These are phyloP conservation scores for Coelastrella sp. DNA, from an alignment of 139 green algal species.

Conservation along the genomic window DNA sequence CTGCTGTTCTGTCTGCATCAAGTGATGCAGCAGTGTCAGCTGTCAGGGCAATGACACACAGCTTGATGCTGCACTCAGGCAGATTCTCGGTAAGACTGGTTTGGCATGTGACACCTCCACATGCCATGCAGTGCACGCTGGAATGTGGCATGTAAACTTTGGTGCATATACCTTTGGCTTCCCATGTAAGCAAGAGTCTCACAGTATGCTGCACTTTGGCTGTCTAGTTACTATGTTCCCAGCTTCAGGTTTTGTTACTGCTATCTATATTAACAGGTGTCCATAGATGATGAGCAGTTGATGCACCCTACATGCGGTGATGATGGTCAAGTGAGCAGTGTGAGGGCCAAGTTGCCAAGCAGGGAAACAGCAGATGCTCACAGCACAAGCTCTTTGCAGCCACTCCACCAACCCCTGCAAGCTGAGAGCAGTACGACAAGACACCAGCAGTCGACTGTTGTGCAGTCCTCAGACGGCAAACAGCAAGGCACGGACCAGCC, in stretches of 20 bases:
- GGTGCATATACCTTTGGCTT: too few relatives aligned
- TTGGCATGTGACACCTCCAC: too few relatives aligned
- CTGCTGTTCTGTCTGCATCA: neutral
- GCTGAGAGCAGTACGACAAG: neutral
- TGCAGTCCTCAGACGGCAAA: conserved; percentile 21
- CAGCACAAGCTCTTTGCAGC: neutral
- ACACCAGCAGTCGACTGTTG: neutral
- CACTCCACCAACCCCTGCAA: neutral
- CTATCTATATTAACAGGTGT: neutral
- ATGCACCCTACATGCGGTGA: conserved; percentile 11
- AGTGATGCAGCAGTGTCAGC: conserved; percentile 20
- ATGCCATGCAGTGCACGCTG: too few relatives aligned
- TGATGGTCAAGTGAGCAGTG: neutral
- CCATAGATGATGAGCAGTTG: conserved; percentile 5
- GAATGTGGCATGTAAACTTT: too few relatives aligned
- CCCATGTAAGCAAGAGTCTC: too few relatives aligned
- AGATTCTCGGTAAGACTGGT: neutral
- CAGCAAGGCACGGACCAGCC: neutral
- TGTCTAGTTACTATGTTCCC: too few relatives aligned
- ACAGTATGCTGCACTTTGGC: too few relatives aligned
- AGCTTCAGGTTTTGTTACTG: too few relatives aligned
- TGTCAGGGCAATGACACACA: neutral
- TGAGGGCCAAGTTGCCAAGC: neutral
- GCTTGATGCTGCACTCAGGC: neutral
- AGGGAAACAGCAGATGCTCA: neutral